Base-by-base conservation (phyloP, 75 land plant species). In the Pinus taeda region DNA sequence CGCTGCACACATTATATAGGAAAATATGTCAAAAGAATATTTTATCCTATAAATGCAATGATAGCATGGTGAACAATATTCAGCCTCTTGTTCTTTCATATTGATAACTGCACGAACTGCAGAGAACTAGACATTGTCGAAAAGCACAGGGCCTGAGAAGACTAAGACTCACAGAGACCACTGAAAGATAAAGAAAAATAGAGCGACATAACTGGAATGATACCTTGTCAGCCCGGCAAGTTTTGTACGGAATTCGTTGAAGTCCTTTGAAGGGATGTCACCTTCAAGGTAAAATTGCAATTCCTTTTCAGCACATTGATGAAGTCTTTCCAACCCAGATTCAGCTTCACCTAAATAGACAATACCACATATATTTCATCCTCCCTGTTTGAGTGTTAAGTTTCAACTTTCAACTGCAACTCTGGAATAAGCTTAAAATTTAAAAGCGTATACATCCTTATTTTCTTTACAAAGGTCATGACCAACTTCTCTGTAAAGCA, bases 231-330 rank as follows among this genome's bases (percentile, higher is more conserved):
- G 75, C 22, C 76, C 79, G 33, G 79, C 79, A 24, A 86, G 77
- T 73, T 83, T 80, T 37, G 76, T 76, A 11, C 86, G 86, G 71
- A 83, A 83, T 24, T 73, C 82, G 77, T 72, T 76, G 79, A 83
- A 85, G 13, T 9, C 57, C 37, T 71, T 21, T 39, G 58, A 30
- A 17, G 53, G 20, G n/a, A 24, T 45, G 57, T 80, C 79, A 11
- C 55, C 76, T 18, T 67, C 77, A 24, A 86, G 76, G 55, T 66
- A 79, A 6, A 4, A 76, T 53, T 83, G 59, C 14, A 83, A 24
- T n/a, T 83, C 88, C 57, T 79, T 83, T 78, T 86, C 88, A 33
- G 86, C 82, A 67, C 86, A 80, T 26, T 76, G 78, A 79, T 83
- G 88, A 55, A 86, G 82, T 64, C 86, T 71, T 45, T 86, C 88